phyloP scores from a whole-genome alignment of 768 basidiomycete species.

The Chalciporus piperatus region DNA sequence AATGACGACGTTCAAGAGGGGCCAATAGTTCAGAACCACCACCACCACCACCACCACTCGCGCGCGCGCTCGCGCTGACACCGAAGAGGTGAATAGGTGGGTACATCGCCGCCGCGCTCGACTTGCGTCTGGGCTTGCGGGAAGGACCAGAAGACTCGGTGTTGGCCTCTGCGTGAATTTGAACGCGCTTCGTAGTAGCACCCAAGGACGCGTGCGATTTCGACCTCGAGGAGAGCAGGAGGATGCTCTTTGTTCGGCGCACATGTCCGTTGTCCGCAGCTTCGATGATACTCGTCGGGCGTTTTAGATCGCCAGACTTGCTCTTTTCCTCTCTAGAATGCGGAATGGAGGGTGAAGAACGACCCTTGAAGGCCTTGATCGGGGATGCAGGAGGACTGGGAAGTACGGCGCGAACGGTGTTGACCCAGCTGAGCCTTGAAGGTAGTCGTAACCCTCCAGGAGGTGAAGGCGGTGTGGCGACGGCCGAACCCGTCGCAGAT shows the following conservation, averaged over 20 bases:
- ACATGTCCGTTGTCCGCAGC: conserved; percentile 25
- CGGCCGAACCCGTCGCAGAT: background rate
- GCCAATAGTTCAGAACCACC: conserved; percentile 19
- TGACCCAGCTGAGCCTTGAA: conserved; percentile 31
- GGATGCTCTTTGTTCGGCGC: conserved; percentile 31
- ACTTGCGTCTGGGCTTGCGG: conserved; percentile 24
- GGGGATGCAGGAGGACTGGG: conserved; percentile 33
- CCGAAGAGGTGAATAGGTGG: conserved; percentile 2
- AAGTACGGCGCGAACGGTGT: conserved; percentile 21
- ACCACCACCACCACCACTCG: no score
- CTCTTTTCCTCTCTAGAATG: conserved; percentile 7
- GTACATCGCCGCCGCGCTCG: conserved; percentile 19
- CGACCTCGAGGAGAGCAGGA: conserved; percentile 28
- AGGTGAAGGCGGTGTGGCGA: conserved; percentile 24
- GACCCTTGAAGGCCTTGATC: conserved; percentile 13
- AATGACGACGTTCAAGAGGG: conserved; percentile 30
- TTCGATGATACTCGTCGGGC: conserved; percentile 31
- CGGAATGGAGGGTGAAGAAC: background rate
- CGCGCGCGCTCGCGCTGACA: background rate
- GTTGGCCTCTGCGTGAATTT: conserved; percentile 26
- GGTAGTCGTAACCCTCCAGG: conserved; percentile 32
- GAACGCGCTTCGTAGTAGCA: conserved; percentile 27
- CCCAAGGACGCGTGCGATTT: conserved; percentile 22
- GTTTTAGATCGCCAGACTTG: conserved; percentile 12
- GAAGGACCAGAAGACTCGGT: conserved; percentile 5